These are phyloP conservation scores for Yarrowia hollandica DNA, from an alignment of 805 yeast species.

Conservation along the genomic window DNA sequence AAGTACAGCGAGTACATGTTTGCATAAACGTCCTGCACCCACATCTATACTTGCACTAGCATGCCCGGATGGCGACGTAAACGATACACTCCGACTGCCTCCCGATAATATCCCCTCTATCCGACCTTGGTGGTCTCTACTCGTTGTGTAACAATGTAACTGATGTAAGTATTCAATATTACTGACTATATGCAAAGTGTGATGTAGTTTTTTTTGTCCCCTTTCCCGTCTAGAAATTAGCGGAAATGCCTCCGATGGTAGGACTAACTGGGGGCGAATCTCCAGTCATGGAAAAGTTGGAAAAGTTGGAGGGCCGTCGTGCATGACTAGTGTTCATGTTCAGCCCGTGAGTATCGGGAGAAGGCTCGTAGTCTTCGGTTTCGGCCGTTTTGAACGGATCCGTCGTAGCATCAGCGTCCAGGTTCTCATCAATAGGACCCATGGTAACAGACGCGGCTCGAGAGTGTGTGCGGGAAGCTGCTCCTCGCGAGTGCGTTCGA, in stretches of 20 bases:
- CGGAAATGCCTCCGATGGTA: conserved; percentile 7
- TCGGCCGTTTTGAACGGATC: conserved; percentile 13
- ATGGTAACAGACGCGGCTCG: conserved; percentile 9
- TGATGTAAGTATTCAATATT: no score
- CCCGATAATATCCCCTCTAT: no score
- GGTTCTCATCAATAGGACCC: conserved; percentile 17
- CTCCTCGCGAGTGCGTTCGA: conserved; percentile 7
- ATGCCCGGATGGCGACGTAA: no score
- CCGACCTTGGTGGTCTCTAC: no score
- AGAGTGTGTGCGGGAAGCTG: background rate
- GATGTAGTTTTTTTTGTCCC: no score
- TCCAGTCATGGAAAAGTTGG: conserved; percentile 4
- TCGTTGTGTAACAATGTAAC: no score
- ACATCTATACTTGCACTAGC: no score
- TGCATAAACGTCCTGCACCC: no score
- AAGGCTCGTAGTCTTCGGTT: conserved; percentile 2
- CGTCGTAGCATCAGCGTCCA: background rate
- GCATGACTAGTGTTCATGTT: background rate
- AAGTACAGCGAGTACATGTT: no score
- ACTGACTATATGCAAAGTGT: conserved; percentile 9
- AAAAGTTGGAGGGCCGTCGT: background rate
- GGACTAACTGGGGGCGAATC: conserved; percentile 20
- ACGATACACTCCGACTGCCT: no score
- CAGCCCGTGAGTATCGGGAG: conserved; percentile 12
- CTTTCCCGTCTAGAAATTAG: conserved; percentile 16